These are phyloP conservation scores for Adansonia digitata DNA, from an alignment of 345 rosid genomes.

Conservation along the genomic window DNA sequence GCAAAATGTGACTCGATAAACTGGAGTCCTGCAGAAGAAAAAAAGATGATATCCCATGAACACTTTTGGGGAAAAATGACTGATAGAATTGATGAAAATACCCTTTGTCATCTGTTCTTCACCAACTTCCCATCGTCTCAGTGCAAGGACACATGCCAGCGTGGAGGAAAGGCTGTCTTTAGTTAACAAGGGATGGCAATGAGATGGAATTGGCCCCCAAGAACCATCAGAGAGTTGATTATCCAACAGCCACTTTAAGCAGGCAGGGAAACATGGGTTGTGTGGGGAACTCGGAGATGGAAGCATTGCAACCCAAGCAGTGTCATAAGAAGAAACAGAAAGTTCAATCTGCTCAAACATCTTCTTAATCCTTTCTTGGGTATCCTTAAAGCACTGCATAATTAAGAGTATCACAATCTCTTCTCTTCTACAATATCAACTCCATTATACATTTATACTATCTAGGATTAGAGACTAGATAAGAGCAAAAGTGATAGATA, in stretches of 20 bases:
- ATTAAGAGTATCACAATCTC: background rate
- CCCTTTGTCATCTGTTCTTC: slow-evolving; percentile 56
- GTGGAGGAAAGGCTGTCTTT: slow-evolving; percentile 73
- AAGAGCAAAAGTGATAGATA: slow-evolving; percentile 1
- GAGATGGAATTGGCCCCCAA: slow-evolving; percentile 70
- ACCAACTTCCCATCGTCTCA: slow-evolving; percentile 70
- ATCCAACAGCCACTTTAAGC: slow-evolving; percentile 64
- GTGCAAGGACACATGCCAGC: slow-evolving; percentile 70
- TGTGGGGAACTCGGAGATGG: slow-evolving; percentile 48
- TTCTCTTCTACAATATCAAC: background rate
- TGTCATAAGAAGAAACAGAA: slow-evolving; percentile 74
- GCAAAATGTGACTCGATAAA: slow-evolving; percentile 60
- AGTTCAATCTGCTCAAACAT: slow-evolving; percentile 60
- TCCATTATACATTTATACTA: too few species aligned
- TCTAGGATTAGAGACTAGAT: background rate
- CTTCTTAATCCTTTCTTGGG: slow-evolving; percentile 49
- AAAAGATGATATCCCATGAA: slow-evolving; percentile 2
- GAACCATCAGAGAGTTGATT: slow-evolving; percentile 78
- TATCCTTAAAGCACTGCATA: slow-evolving; percentile 35
- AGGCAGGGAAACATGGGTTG: slow-evolving; percentile 63
- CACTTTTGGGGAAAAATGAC: background rate
- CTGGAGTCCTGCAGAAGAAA: slow-evolving; percentile 49
- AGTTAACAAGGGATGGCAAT: slow-evolving; percentile 32
- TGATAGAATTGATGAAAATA: slow-evolving; percentile 6
- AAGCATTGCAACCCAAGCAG: slow-evolving; percentile 93